Evolutionary conservation across 306 rosid species (phyloP).

Genomic region (Vigna trinervia): DNA sequence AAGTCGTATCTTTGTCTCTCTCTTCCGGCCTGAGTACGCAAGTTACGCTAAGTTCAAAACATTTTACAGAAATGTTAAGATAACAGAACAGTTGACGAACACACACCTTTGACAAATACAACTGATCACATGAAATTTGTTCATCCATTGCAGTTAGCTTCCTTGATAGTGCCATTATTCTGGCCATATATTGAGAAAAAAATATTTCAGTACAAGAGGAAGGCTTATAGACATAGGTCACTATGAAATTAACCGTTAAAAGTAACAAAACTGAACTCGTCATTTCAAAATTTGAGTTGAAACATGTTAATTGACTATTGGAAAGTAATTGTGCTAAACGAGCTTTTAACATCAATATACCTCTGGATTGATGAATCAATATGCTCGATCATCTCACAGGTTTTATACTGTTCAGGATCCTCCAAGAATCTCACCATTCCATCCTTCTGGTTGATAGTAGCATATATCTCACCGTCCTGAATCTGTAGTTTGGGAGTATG

Average conservation of each 20-base stretch:
- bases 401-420: constrained; percentile 83
- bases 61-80: not conserved
- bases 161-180: constrained; percentile 75
- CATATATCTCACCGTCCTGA: constrained; percentile 81
- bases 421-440: constrained; percentile 94
- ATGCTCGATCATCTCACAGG: constrained; percentile 75
- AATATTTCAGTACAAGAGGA: constrained; percentile 11
- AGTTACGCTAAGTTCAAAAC: not conserved
- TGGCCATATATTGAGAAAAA: constrained; percentile 37
- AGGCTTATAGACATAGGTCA: not conserved
- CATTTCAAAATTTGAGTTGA: not conserved
- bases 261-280: no score
- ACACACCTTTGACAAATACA: constrained; percentile 64
- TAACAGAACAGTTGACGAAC: not conserved
- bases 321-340: not conserved
- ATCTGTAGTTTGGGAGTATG: constrained; percentile 54
- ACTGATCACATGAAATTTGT: constrained; percentile 67
- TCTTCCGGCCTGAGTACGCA: constrained; percentile 67
- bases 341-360: constrained; percentile 42
- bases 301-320: not conserved
- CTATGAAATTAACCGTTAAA: not conserved
- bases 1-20: constrained; percentile 77
- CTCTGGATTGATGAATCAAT: constrained; percentile 77
- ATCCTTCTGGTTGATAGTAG: constrained; percentile 80
- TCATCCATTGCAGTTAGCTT: constrained; percentile 73